Evolutionary conservation across 306 rosid genomes (phyloP).

Genomic region (Canavalia ensiformis): DNA sequence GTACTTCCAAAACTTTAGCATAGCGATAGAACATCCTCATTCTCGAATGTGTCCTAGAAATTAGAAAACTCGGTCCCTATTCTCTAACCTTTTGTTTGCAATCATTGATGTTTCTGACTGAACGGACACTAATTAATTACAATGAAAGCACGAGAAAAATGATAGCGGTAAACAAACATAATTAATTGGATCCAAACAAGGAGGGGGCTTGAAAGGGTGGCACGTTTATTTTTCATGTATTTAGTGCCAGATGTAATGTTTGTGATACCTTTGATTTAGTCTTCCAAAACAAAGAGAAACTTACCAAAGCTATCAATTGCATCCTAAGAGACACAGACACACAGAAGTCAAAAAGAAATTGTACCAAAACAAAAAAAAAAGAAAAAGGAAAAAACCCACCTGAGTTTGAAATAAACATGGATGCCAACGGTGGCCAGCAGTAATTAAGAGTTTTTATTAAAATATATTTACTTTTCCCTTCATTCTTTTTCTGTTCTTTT

Average conservation of each 20-base stretch:
- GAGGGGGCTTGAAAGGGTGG: conserved; percentile 1
- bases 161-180: conserved; percentile 36
- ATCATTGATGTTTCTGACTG: conserved; percentile 43
- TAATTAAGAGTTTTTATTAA: too few species aligned
- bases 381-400: too few species aligned
- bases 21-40: background rate
- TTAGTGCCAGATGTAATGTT: conserved; percentile 8
- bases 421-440: too few species aligned
- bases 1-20: background rate
- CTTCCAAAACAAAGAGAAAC: conserved; percentile 31
- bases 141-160: conserved; percentile 38
- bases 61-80: background rate
- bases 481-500: too few species aligned
- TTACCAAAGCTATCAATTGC: conserved; percentile 9
- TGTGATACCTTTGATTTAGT: conserved; percentile 8
- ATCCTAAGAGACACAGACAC: background rate
- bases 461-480: too few species aligned
- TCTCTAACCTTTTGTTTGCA: conserved; percentile 27
- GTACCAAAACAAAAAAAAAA: background rate
- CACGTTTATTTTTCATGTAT: conserved; percentile 38
- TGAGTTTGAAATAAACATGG: too few species aligned
- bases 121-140: conserved; percentile 32
- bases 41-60: background rate
- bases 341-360: background rate
- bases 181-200: conserved; percentile 37